These are phyloP conservation scores for Trichoderma guizhouense DNA, from an alignment of 2,329 filamentous ascomycete species.

Conservation along the genomic window DNA sequence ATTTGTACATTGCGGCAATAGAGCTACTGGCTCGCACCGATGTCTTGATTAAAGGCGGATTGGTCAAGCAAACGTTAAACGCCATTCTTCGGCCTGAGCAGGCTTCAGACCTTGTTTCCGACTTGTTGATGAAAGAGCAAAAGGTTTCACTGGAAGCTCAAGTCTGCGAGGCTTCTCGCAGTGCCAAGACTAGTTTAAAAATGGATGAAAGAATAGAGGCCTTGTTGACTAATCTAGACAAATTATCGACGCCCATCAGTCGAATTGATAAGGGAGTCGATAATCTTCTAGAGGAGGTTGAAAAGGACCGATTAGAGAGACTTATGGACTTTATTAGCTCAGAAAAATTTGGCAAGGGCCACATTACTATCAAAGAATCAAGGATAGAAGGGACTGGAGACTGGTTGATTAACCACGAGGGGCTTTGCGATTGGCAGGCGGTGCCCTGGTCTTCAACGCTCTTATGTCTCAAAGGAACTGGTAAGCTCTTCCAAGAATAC, in stretches of 20 bases:
- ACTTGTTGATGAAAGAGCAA: not conserved
- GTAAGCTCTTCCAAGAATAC: not conserved
- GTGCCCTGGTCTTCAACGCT: not conserved
- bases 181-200: not conserved
- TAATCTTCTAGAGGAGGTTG: not conserved
- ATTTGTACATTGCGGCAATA: conserved; percentile 5
- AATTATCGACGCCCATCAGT: not conserved
- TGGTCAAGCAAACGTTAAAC: not conserved
- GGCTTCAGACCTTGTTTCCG: not conserved
- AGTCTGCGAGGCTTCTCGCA: not conserved
- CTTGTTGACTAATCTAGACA: not conserved
- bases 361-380: not conserved
- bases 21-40: not conserved
- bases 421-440: not conserved
- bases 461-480: conserved; percentile 8
- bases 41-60: not conserved
- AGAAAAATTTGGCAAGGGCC: not conserved
- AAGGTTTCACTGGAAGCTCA: not conserved
- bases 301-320: not conserved
- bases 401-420: not conserved
- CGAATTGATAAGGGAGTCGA: not conserved
- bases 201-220: not conserved
- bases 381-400: conserved; percentile 1
- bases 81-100: not conserved
- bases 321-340: conserved; percentile 7